These are phyloP conservation scores for Termitomyces sp. DNA, from an alignment of 768 basidiomycete genomes.

Conservation along the genomic window DNA sequence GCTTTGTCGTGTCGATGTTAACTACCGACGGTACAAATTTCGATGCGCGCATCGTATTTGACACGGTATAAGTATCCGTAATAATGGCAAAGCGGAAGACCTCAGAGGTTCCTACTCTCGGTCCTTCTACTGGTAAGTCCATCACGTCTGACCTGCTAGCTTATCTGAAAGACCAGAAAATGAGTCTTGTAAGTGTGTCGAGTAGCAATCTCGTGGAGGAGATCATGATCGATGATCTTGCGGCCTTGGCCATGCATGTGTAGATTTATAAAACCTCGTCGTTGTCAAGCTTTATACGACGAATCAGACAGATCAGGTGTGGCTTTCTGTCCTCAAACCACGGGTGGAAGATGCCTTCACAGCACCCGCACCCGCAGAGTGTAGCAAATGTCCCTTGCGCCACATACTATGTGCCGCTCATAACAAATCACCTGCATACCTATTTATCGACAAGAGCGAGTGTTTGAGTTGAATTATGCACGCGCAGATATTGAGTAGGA, in stretches of 20 bases:
- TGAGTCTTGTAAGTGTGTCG: constrained; percentile 28
- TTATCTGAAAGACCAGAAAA: constrained; percentile 39
- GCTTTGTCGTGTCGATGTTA: too few relatives aligned
- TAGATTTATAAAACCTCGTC: too few relatives aligned
- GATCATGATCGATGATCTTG: neutral
- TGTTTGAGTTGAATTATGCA: neutral
- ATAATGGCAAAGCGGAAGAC: neutral
- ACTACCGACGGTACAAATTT: neutral
- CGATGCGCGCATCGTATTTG: neutral
- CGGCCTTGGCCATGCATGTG: too few relatives aligned
- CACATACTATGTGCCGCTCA: constrained; percentile 63
- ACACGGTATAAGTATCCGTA: neutral
- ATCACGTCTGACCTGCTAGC: constrained; percentile 31
- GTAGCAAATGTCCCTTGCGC: constrained; percentile 66
- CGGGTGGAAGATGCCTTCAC: too few relatives aligned
- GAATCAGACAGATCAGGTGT: too few relatives aligned
- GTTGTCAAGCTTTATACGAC: too few relatives aligned
- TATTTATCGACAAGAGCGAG: neutral
- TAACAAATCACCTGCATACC: neutral
- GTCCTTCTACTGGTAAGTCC: too few relatives aligned
- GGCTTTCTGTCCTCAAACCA: too few relatives aligned
- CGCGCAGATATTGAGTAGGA: neutral
- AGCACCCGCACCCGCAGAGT: too few relatives aligned
- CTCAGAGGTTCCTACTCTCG: too few relatives aligned
- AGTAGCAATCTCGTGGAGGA: neutral